Evolutionary conservation across 257 asterid genomes (phyloP).

Genomic region (Rubia yunnanensis): DNA sequence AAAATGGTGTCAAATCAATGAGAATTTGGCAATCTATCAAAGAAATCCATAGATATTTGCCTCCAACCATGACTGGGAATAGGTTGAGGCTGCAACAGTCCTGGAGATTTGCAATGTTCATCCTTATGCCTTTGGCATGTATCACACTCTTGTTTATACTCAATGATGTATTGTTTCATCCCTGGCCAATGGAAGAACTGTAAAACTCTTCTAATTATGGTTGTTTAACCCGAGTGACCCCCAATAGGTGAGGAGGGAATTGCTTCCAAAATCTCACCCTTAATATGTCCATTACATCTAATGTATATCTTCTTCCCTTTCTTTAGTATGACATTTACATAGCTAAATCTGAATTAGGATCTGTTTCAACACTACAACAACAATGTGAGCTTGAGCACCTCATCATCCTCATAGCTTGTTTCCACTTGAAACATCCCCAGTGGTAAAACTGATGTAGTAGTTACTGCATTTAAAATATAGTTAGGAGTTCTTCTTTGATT

Average conservation of each 20-base stretch:
- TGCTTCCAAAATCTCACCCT: background rate
- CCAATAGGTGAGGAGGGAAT: background rate
- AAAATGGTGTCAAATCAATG: too few species aligned
- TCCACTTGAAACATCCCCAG: background rate
- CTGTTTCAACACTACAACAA: background rate
- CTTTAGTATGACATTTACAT: background rate
- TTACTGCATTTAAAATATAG: too few species aligned
- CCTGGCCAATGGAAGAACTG: background rate
- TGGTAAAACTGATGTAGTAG: too few species aligned
- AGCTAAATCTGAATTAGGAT: background rate
- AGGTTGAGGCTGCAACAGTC: background rate
- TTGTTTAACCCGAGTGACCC: background rate
- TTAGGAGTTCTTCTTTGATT: too few species aligned
- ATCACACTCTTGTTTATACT: too few species aligned
- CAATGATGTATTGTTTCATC: background rate
- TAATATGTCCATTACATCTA: too few species aligned
- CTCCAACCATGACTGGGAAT: too few species aligned
- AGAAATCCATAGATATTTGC: too few species aligned
- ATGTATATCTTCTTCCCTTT: background rate
- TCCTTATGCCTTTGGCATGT: background rate
- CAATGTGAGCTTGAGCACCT: background rate
- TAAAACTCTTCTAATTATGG: background rate
- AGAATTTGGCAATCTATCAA: too few species aligned
- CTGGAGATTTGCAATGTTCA: background rate
- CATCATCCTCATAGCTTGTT: background rate